These are phyloP conservation scores for Amanita rubescens DNA, from an alignment of 768 basidiomycete genomes.

Conservation along the genomic window DNA sequence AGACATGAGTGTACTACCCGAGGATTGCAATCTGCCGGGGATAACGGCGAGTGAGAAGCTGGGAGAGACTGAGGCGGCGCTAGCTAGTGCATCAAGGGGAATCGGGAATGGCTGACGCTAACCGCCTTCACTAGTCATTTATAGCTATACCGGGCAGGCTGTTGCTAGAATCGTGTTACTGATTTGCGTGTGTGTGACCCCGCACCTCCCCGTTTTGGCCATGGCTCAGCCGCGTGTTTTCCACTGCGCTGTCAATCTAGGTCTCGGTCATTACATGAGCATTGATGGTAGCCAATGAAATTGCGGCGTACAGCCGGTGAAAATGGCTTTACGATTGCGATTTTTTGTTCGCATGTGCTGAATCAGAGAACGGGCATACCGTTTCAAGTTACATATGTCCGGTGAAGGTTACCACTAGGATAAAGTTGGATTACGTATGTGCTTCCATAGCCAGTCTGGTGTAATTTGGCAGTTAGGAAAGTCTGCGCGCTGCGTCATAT, in stretches of 20 bases:
- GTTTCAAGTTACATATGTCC: neutral
- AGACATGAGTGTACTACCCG: neutral
- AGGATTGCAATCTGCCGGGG: too few species aligned
- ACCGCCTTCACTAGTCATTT: neutral
- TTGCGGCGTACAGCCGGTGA: neutral
- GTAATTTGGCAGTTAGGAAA: neutral
- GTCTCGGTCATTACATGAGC: constrained; percentile 1
- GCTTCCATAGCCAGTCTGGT: neutral
- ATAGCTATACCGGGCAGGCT: too few species aligned
- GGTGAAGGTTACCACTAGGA: neutral
- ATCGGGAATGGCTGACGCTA: too few species aligned
- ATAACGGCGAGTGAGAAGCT: neutral
- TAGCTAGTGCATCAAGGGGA: neutral
- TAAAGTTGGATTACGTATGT: neutral
- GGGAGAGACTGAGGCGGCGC: neutral
- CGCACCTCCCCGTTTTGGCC: neutral
- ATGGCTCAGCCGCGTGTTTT: neutral
- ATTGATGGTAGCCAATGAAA: constrained; percentile 2
- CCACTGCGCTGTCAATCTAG: constrained; percentile 3
- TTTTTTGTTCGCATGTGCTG: neutral
- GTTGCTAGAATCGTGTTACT: neutral
- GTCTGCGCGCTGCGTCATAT: too few species aligned
- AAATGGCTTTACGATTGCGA: neutral
- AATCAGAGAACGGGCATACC: neutral
- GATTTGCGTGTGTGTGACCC: constrained; percentile 3